Evolutionary conservation across 768 basidiomycete genomes (phyloP).

Genomic region (Lactarius tabidus): DNA sequence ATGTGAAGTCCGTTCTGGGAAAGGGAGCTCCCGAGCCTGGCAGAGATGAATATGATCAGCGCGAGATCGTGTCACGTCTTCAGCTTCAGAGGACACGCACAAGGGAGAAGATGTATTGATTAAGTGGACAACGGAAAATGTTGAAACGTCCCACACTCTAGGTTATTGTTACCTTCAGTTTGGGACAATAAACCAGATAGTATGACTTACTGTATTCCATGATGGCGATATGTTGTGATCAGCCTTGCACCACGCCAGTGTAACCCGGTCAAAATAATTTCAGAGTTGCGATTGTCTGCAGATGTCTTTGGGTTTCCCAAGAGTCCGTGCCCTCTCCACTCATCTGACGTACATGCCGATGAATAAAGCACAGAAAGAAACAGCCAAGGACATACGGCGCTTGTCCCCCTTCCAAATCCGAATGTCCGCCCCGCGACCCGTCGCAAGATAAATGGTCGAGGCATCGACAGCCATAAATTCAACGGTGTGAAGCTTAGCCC

Average conservation of each 20-base stretch:
- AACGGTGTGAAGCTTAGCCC: no score
- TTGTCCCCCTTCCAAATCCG: conserved; percentile 2
- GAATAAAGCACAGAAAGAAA: no score
- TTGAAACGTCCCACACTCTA: background rate
- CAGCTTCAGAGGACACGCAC: background rate
- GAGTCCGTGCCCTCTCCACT: background rate
- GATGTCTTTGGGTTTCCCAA: conserved; percentile 5
- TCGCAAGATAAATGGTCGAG: background rate
- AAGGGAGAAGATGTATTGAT: background rate
- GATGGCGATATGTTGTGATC: conserved; percentile 2
- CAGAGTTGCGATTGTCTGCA: background rate
- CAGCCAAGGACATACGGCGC: background rate
- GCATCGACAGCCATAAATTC: background rate
- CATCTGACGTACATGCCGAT: background rate
- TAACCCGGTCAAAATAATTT: conserved; percentile 3
- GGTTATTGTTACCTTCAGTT: background rate
- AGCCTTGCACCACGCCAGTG: conserved; percentile 1
- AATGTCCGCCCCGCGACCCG: background rate
- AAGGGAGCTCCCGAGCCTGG: background rate
- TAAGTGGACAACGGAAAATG: background rate
- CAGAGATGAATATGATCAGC: no score
- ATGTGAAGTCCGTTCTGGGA: background rate
- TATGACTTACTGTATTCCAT: background rate
- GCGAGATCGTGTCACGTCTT: no score
- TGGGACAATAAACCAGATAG: background rate